phyloP scores from a whole-genome alignment of 2,329 filamentous ascomycete genomes.

The Arthrobotrys megalospora region DNA sequence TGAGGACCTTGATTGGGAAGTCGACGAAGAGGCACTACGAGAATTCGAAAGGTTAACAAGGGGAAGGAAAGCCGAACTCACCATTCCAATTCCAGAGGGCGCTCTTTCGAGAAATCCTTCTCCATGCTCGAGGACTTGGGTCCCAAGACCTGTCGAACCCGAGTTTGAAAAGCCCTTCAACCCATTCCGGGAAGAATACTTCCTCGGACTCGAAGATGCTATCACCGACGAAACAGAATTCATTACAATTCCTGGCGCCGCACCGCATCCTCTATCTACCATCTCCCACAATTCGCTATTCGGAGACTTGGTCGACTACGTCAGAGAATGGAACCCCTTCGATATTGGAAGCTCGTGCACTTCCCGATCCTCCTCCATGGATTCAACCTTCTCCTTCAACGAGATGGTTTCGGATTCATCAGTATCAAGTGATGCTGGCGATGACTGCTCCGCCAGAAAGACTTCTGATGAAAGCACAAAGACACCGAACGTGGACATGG shows the following conservation, averaged over 20 bases:
- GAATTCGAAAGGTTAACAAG: slow-evolving; percentile 52
- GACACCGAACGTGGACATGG: slow-evolving; percentile 11
- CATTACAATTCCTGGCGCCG: slow-evolving; percentile 37
- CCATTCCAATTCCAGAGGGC: slow-evolving; percentile 56
- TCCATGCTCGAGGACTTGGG: slow-evolving; percentile 53
- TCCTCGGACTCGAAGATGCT: slow-evolving; percentile 53
- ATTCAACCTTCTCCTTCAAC: slow-evolving; percentile 58
- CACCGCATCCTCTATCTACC: slow-evolving; percentile 36
- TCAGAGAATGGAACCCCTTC: slow-evolving; percentile 60
- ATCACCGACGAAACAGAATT: slow-evolving; percentile 60
- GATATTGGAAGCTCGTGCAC: slow-evolving; percentile 51
- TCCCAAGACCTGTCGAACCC: slow-evolving; percentile 26
- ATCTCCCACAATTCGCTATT: slow-evolving; percentile 58
- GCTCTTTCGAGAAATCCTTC: slow-evolving; percentile 54
- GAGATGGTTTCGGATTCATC: slow-evolving; percentile 58
- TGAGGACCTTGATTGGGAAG: slow-evolving; percentile 51
- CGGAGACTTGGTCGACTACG: slow-evolving; percentile 59
- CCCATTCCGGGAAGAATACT: slow-evolving; percentile 57
- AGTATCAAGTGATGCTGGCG: slow-evolving; percentile 55
- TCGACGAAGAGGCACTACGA: slow-evolving; percentile 47
- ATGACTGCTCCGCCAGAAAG: slow-evolving; percentile 48
- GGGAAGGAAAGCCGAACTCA: slow-evolving; percentile 44
- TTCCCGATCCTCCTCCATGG: slow-evolving; percentile 55
- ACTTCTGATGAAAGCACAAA: slow-evolving; percentile 45
- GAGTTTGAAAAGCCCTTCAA: slow-evolving; percentile 48